Base-by-base conservation (phyloP, 129 eudicot genomes). In the Artemisia annua region DNA sequence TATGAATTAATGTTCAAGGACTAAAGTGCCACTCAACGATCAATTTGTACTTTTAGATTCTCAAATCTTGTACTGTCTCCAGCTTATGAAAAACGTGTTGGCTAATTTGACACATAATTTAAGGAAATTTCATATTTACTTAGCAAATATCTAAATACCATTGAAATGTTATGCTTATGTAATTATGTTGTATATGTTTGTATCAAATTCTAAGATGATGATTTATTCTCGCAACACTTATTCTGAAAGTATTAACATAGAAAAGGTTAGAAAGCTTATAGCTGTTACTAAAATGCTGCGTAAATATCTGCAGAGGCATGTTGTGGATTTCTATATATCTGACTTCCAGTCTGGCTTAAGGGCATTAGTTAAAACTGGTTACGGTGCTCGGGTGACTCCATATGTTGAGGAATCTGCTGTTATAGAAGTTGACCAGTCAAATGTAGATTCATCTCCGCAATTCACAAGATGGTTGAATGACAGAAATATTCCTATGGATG, bases 331-430 rank as follows among this genome's bases (percentile, higher is more conserved):
- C 49, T 87, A 87, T 83, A 85, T 87, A 72, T 87, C 92, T 1
- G 92, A 87, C 66, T 87, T 87, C 75, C 92, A 87, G 53, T 87
- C 92, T 68, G 93, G 93, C n/a, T 72, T 87, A 71, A 80, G 93
- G 81, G 93, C 93, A 52, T 80, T 87, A 70, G 93, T 87, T 32
- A 87, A 87, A 79, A 83, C 89, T 16, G 93, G 93, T 17, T 82
- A 81, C 57, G 93, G 93, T 52, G 89, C 89, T 9, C 83, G 86
- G 48, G 93, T 87, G 73, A 84, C 93, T 74, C 87, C 89, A 43
- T 75, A 80, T 72, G 93, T 87, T 16, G 89, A 87, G 58, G 93
- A 87, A 80, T 78, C 93, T 58, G 78, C 78, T 68, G 87, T 85
- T 17, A 59, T 87, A 52, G 89, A 84, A 59, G 85, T 82, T 75